Evolutionary conservation across 352 stramenopile species (phyloP).

Genomic region (Blastocystis hominis): DNA sequence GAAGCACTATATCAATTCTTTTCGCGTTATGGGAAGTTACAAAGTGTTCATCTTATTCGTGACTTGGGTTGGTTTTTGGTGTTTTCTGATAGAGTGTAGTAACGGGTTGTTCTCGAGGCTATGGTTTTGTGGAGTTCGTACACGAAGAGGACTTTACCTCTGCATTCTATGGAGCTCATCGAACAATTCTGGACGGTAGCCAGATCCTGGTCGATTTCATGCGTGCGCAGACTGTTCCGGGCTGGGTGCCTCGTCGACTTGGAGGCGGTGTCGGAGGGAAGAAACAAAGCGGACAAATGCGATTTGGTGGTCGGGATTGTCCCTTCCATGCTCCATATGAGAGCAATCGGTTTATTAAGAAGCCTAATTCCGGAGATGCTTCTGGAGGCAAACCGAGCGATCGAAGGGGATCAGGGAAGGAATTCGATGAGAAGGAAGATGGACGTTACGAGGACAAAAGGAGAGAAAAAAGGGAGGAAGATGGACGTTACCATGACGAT

Average conservation of each 20-base stretch:
- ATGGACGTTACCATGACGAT: background rate
- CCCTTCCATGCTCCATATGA: slow-evolving; percentile 44
- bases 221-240: slow-evolving; percentile 31
- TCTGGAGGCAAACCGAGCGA: too few species aligned
- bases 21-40: slow-evolving; percentile 18
- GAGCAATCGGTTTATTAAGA: background rate
- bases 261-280: slow-evolving; percentile 53
- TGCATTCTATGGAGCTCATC: slow-evolving; percentile 35
- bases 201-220: slow-evolving; percentile 55
- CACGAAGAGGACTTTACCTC: slow-evolving; percentile 48
- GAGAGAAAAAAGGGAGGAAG: background rate
- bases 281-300: slow-evolving; percentile 55
- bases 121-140: slow-evolving; percentile 41
- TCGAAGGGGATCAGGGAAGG: background rate
- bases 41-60: background rate
- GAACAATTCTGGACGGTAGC: background rate
- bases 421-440: background rate
- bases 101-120: slow-evolving; percentile 21
- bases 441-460: background rate
- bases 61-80: slow-evolving; percentile 12
- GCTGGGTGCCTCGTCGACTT: slow-evolving; percentile 45
- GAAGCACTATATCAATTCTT: slow-evolving; percentile 18
- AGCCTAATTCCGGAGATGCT: background rate
- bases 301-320: slow-evolving; percentile 53
- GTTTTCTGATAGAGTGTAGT: background rate